Evolutionary conservation across 306 rosid genomes (phyloP).

Genomic region (Quillaja saponaria): DNA sequence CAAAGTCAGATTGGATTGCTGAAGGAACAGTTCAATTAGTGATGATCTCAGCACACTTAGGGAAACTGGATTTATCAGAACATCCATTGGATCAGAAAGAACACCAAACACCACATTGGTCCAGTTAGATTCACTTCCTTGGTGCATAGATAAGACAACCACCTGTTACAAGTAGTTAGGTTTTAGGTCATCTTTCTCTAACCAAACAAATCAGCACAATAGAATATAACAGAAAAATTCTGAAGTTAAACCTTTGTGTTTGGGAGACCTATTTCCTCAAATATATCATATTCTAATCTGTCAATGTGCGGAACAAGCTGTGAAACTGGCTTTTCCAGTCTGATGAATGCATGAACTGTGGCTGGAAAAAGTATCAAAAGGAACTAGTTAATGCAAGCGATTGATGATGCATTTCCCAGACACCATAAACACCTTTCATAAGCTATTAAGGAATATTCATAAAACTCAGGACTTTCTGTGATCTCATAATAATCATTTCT

Average conservation of each 20-base stretch:
- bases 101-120: constrained; percentile 75
- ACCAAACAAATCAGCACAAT: constrained; percentile 3
- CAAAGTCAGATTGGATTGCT: constrained; percentile 72
- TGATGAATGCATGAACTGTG: constrained; percentile 72
- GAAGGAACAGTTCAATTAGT: constrained; percentile 68
- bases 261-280: constrained; percentile 74
- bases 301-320: constrained; percentile 69
- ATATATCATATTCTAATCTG: constrained; percentile 75
- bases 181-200: constrained; percentile 30
- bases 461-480: too few species aligned
- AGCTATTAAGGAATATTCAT: too few species aligned
- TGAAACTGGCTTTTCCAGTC: constrained; percentile 70
- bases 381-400: background rate
- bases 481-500: too few species aligned
- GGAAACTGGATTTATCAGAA: constrained; percentile 64
- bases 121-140: constrained; percentile 49
- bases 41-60: constrained; percentile 72
- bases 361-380: constrained; percentile 50
- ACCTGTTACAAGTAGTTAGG: constrained; percentile 55
- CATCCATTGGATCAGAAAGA: constrained; percentile 67
- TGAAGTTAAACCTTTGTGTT: constrained; percentile 59
- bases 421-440: too few species aligned
- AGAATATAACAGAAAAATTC: constrained; percentile 20
- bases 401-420: background rate
- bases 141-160: constrained; percentile 74